Evolutionary conservation across 805 yeast species (phyloP).

Genomic region (Saturnispora diversa): DNA sequence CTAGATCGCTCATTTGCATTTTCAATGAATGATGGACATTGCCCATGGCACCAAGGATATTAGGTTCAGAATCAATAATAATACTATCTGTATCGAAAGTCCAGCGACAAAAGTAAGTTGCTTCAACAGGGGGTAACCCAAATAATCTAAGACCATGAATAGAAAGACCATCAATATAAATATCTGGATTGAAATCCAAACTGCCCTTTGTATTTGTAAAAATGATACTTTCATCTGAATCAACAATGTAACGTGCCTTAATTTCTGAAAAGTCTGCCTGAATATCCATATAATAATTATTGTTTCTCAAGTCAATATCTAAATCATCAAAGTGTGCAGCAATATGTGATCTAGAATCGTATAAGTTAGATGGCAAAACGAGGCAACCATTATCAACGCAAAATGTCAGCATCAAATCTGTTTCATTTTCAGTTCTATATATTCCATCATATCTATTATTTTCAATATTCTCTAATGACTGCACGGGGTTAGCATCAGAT

Average conservation of each 20-base stretch:
- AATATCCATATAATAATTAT: slow-evolving; percentile 89
- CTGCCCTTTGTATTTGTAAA: slow-evolving; percentile 22
- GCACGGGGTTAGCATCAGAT: slow-evolving; percentile 13
- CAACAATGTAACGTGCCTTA: slow-evolving; percentile 28
- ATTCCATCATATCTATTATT: slow-evolving; percentile 17
- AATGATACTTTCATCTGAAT: slow-evolving; percentile 20
- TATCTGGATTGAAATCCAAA: slow-evolving; percentile 31
- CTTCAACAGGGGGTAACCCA: slow-evolving; percentile 84
- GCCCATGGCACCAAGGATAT: slow-evolving; percentile 36
- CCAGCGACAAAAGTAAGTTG: slow-evolving; percentile 89
- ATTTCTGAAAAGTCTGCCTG: slow-evolving; percentile 66
- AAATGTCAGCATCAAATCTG: slow-evolving; percentile 68
- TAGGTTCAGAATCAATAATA: slow-evolving; percentile 41
- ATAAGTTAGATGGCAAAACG: slow-evolving; percentile 65
- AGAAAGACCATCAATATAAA: slow-evolving; percentile 49
- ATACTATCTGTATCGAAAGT: slow-evolving; percentile 63
- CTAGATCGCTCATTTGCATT: slow-evolving; percentile 63
- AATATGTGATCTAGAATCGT: slow-evolving; percentile 50
- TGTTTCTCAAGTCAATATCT: slow-evolving; percentile 75
- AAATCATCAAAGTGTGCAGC: slow-evolving; percentile 56
- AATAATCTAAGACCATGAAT: slow-evolving; percentile 88
- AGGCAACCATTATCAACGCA: slow-evolving; percentile 63
- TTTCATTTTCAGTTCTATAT: slow-evolving; percentile 54
- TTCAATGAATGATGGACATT: slow-evolving; percentile 41
- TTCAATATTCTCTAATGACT: slow-evolving; percentile 9